phyloP scores from a whole-genome alignment of 2,329 filamentous ascomycete species.

The Xylaria polymorpha region DNA sequence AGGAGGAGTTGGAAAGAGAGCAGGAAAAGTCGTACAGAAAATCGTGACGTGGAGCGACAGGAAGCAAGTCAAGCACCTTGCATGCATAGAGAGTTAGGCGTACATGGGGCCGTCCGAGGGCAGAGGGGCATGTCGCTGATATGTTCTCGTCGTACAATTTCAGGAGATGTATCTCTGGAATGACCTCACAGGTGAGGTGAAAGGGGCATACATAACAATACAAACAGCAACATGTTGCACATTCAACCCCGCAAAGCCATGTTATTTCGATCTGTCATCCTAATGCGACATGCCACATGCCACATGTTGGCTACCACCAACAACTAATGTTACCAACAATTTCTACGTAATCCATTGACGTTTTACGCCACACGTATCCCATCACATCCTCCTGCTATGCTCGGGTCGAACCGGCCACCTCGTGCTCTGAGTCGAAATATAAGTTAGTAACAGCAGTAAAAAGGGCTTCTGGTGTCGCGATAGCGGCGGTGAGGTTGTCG shows the following conservation, averaged over 20 bases:
- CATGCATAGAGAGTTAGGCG: not conserved
- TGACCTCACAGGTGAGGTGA: not conserved
- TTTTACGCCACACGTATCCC: not conserved
- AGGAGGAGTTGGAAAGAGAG: slow-evolving; percentile 30
- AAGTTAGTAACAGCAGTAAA: not conserved
- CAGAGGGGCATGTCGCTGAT: not conserved
- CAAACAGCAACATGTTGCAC: not conserved
- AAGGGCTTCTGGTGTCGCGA: not conserved
- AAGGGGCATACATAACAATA: slow-evolving; percentile 6
- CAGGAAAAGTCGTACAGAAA: slow-evolving; percentile 20
- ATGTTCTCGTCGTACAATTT: slow-evolving; percentile 4
- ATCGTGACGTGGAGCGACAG: not conserved
- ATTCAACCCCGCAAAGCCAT: not conserved
- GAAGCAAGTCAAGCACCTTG: not conserved
- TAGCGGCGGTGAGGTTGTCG: slow-evolving; percentile 19
- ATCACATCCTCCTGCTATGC: not conserved
- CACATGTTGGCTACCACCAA: not conserved
- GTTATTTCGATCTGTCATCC: not conserved
- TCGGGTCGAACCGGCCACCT: not conserved
- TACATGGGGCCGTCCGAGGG: not conserved
- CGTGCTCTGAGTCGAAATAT: not conserved
- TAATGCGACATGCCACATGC: not conserved
- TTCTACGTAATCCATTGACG: not conserved
- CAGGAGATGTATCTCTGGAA: slow-evolving; percentile 15
- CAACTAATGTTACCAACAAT: not conserved